Percentiles rank a stretch among this genome's conserved stretches.
These are phyloP conservation scores for Colletotrichum musicola DNA, from an alignment of 2,329 filamentous ascomycete species.

Conservation along the genomic window DNA sequence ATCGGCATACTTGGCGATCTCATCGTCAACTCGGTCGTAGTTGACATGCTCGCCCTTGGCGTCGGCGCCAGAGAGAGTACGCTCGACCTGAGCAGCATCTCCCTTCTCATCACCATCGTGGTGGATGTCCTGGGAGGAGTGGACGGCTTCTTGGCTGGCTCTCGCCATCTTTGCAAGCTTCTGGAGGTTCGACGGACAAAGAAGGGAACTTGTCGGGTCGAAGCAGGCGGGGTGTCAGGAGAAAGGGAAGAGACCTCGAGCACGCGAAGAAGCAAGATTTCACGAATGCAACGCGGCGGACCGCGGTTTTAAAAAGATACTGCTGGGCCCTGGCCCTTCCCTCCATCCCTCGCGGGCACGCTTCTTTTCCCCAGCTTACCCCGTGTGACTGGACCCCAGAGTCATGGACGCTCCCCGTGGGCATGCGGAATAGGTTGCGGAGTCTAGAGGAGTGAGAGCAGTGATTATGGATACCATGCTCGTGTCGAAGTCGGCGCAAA, in stretches of 20 bases:
- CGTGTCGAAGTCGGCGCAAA: slow-evolving; percentile 13
- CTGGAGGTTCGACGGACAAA: slow-evolving; percentile 3
- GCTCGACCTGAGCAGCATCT: slow-evolving; percentile 44
- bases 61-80: slow-evolving; percentile 29
- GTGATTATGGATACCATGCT: background rate
- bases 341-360: too few relatives aligned
- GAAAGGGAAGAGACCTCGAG: background rate
- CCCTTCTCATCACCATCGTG: slow-evolving; percentile 14
- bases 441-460: background rate
- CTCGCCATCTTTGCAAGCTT: slow-evolving; percentile 16
- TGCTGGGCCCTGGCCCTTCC: background rate
- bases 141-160: slow-evolving; percentile 20
- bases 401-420: slow-evolving; percentile 5
- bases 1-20: slow-evolving; percentile 77
- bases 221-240: slow-evolving; percentile 15
- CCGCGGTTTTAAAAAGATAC: slow-evolving; percentile 1
- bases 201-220: background rate
- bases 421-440: background rate
- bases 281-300: background rate
- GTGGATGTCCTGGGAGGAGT: slow-evolving; percentile 16
- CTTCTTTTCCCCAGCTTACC: slow-evolving; percentile 27
- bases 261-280: background rate
- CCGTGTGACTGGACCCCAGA: slow-evolving; percentile 20
- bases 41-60: slow-evolving; percentile 33
- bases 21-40: slow-evolving; percentile 67